Percentiles rank a stretch among this genome's conserved stretches.
phyloP scores from a whole-genome alignment of 1,284 basidiomycete genomes.

The Singerocomus inundabilis region DNA sequence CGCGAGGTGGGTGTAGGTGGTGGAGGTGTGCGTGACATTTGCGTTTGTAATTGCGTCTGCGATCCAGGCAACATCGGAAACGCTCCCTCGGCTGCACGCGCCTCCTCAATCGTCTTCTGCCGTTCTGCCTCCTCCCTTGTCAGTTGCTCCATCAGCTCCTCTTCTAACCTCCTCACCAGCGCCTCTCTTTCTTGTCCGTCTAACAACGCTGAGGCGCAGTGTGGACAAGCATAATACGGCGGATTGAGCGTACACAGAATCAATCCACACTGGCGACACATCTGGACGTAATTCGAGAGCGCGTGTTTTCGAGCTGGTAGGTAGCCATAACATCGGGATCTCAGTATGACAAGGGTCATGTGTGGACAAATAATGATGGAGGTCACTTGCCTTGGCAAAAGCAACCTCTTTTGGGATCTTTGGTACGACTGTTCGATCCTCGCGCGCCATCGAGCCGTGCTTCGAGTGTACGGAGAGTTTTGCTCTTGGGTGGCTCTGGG shows the following conservation, averaged over 20 bases:
- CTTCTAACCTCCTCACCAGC: slow-evolving; percentile 44
- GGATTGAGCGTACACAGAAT: slow-evolving; percentile 59
- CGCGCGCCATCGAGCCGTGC: slow-evolving; percentile 38
- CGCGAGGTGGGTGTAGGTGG: slow-evolving; percentile 42
- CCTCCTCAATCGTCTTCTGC: slow-evolving; percentile 45
- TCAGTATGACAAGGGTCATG: background rate
- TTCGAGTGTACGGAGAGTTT: slow-evolving; percentile 44
- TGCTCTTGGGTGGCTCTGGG: slow-evolving; percentile 42
- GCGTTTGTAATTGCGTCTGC: slow-evolving; percentile 3
- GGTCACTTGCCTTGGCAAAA: slow-evolving; percentile 58
- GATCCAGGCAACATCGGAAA: slow-evolving; percentile 53
- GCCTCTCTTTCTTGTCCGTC: slow-evolving; percentile 32
- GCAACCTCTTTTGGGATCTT: slow-evolving; percentile 60
- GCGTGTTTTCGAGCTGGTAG: slow-evolving; percentile 54
- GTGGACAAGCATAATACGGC: slow-evolving; percentile 56
- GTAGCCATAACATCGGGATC: background rate
- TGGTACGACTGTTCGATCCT: slow-evolving; percentile 32
- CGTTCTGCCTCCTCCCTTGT: slow-evolving; percentile 49
- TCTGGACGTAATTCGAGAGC: slow-evolving; percentile 53
- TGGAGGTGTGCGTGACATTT: slow-evolving; percentile 23
- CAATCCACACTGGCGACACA: slow-evolving; percentile 61
- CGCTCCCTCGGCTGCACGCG: slow-evolving; percentile 51
- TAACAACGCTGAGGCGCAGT: slow-evolving; percentile 46
- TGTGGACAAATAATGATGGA: background rate
- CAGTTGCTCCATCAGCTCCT: slow-evolving; percentile 43